Base-by-base conservation (phyloP, 2,329 filamentous ascomycete species). In the Trichophyton rubrum region DNA sequence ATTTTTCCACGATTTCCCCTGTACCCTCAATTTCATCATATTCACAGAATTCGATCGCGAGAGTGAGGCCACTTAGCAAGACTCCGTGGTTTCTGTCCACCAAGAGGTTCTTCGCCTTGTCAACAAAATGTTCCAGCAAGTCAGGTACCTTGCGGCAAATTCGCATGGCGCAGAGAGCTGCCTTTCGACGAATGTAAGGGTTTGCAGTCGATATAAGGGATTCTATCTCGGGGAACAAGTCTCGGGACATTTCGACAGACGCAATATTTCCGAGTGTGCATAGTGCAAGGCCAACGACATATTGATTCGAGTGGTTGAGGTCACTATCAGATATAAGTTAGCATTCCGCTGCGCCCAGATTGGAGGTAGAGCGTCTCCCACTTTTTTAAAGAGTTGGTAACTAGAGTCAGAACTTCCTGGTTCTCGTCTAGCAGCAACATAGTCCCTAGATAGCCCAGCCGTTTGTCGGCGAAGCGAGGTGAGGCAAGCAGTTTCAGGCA, bases 111-210 rank as follows among this genome's bases (percentile, higher is more conserved):
- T 93, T 88, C 15, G 92, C 89, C 74, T 97, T 97, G 63, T 99
- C 93, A 61, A 96, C 72, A 70, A 99, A 99, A 75, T 99, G 91
- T 73, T 99, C 95, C 74, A 96, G 90, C 59, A 99, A 78, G 73
- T 99, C 93, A 4, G 95, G 93, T 9, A 99, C 93, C 75, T 99
- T 99, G 68, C 90, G 87, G 77, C 91, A 96, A 80, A 99, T 96
- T 66, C 91, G 85, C 93, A 99, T 99, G 58, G 93, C 93, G 75
- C 93, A 99, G n/a, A 99, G 82, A 3, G 93, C 93, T 17, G 93
- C 93, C 79, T 99, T 99, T 67, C 93, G 85, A 68, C 93, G 84
- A 71, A 99, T 96, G 72, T 99, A 99, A n/a, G 93, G 93, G 73
- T 99, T 99, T 59, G 90, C 87, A 56, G 91, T 96, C 47, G 90